Evolutionary conservation across 176 grass and related monocot genomes (phyloP), one percentile per base, ranked within the genome.

Genomic region (Triticum timopheevii): DNA sequence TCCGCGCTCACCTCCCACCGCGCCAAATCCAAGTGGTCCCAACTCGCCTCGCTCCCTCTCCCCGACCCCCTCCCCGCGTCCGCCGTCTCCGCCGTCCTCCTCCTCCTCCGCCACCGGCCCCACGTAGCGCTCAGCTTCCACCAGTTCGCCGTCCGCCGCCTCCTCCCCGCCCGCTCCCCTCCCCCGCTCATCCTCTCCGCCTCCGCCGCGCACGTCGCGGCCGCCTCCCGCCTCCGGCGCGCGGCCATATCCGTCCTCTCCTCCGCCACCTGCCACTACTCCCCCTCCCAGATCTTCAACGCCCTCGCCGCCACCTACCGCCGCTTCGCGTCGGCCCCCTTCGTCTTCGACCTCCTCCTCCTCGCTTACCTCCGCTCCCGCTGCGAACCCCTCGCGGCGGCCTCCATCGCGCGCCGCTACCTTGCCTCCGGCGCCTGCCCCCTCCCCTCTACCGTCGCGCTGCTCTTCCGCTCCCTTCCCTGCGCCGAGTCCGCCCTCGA

Each of bases 291-390:
- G 20, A 69, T 84, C 67, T 84, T 84, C 74, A 67, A 11, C 28
- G 76, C 88, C 77, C 77, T 90, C 27, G 77, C 70, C 24, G 47
- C 82, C 44, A 86, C 88, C 45, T 86, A 84, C 77, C 62, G 82
- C 44, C 82, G 74, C 44, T 86, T 86, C 59, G 23, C 70, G 45
- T 84, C 77, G 33, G 68, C 70, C 8, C 83, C 78, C 61, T 81
- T 86, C 45, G 61, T 86, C 59, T 86, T 89, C 28, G 88, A 90
- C 77, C 82, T 90, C n/a, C 88, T 90, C 49, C 69, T 90, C 78
- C 82, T 86, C 47, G 86, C 75, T 2, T 91, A 87, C 77, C 65
- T 87, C 36, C 86, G 81, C 56, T 80, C 68, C 80, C 81, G 71
- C 67, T 70, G 25, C 30, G 35, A 80, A 12, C 40, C 73, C 61